Evolutionary conservation across 2,329 filamentous ascomycete species (phyloP).

Genomic region (Ambrosiella cleistominuta): DNA sequence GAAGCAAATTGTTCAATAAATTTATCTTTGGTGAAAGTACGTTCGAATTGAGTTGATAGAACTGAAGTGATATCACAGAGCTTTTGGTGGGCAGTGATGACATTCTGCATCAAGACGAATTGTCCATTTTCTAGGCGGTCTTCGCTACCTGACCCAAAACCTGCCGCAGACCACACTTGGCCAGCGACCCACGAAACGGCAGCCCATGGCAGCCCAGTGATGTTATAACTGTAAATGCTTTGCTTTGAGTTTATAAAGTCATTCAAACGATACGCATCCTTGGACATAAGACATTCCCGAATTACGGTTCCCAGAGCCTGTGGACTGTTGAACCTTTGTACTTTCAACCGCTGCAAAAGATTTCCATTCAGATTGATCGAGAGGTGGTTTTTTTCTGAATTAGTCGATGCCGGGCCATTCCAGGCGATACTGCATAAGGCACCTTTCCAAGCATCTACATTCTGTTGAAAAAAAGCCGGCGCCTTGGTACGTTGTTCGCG

Average conservation of each 20-base stretch:
- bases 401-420: constrained; percentile 35
- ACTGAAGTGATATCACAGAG: constrained; percentile 29
- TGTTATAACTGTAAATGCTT: constrained; percentile 53
- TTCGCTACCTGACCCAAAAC: constrained; percentile 25
- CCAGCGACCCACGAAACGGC: constrained; percentile 60
- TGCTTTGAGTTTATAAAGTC: constrained; percentile 48
- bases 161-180: constrained; percentile 45
- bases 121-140: constrained; percentile 42
- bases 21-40: constrained; percentile 47
- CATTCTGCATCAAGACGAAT: constrained; percentile 47
- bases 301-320: constrained; percentile 65
- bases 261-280: constrained; percentile 51
- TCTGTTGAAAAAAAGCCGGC: constrained; percentile 69
- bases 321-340: constrained; percentile 62
- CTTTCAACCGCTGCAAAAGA: constrained; percentile 55
- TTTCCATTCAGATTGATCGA: constrained; percentile 40
- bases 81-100: constrained; percentile 40
- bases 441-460: constrained; percentile 60
- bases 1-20: constrained; percentile 43
- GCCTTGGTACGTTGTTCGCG: constrained; percentile 55
- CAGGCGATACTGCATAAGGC: constrained; percentile 53
- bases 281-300: constrained; percentile 50
- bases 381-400: constrained; percentile 29
- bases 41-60: constrained; percentile 38
- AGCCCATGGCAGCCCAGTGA: constrained; percentile 51